Conservation (phyloP, 495 filamentous ascomycete species). For the Oleoguttula mirabilis region DNA sequence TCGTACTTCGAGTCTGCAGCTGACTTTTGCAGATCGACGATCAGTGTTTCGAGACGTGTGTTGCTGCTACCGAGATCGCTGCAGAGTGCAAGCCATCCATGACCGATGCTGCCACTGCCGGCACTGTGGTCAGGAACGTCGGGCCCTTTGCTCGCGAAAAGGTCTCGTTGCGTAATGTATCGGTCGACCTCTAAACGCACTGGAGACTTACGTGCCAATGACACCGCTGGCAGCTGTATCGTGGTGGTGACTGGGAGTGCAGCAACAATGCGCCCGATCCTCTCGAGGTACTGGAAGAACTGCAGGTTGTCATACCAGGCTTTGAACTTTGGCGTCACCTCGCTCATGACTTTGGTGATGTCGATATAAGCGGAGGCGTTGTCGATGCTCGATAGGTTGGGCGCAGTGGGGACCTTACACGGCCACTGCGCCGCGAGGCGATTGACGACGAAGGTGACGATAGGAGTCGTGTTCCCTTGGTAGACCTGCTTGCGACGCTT, state of each 20-base stretch:
- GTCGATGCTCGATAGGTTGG: neutral
- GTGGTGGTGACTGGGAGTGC: conserved; percentile 1
- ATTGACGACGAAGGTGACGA: neutral
- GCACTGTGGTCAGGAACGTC: too few species aligned
- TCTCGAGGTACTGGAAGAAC: conserved; percentile 22
- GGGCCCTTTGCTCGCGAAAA: too few species aligned
- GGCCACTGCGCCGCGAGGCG: conserved; percentile 16
- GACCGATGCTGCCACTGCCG: too few species aligned
- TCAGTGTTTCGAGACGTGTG: too few species aligned
- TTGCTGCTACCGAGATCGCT: too few species aligned
- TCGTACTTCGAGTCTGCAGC: too few species aligned
- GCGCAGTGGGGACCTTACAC: conserved; percentile 3
- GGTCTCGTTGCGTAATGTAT: too few species aligned
- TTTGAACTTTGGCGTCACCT: conserved; percentile 21
- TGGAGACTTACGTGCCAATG: too few species aligned
- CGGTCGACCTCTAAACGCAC: too few species aligned
- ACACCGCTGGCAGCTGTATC: too few species aligned
- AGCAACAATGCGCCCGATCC: conserved; percentile 11
- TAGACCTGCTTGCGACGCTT: neutral
- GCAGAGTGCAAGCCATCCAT: too few species aligned
- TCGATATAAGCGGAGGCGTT: conserved; percentile 2
- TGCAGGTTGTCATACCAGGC: conserved; percentile 29
- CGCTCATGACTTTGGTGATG: neutral
- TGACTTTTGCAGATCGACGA: too few species aligned
- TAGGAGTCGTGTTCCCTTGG: neutral